Base-by-base conservation (phyloP, 2,329 filamentous ascomycete genomes). In the Davidsoniella neocaledoniae region DNA sequence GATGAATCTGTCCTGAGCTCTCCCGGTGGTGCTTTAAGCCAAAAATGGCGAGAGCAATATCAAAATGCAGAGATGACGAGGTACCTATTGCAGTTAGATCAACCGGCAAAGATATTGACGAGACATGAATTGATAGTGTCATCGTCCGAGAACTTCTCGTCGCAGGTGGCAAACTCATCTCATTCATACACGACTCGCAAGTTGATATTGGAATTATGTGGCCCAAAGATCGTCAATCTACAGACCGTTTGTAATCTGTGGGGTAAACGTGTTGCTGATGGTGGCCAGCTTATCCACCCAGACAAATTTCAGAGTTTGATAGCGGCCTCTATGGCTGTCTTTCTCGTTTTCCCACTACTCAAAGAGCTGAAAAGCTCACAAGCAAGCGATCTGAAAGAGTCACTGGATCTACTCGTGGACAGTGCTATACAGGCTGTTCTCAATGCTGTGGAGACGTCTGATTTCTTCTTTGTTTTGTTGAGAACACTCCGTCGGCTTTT, bases 81-180 rank as follows among this genome's bases (percentile, higher is more conserved):
- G 43, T 81, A 80, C 54, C 64, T 79, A 4, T 63, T 81, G 2
- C 65, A 79, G 1, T 62, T 79, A 9, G 65, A 70, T 1, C 61
- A 64, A 25, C 38, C 56, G 4, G 25, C 16, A 16, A n/a, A 48
- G 12, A 26, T 14, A 53, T 57, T n/a, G 49, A 51, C 26, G 7
- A 38, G 43, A 23, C 43, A 49, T n/a, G 16, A 37, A 8, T 21
- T 44, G 5, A 42, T 37, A 17, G 36, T 16, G 12, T 25, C 17
- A 6, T 21, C 25, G 8, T 50, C 44, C 2, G 23, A 39, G 17
- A 44, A 17, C 10, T 46, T 37, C 6, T 29, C 44, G 8, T 43
- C 43, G 5, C 50, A 51, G n/a, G 41, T 57, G 14, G 57, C 62
- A 4, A 63, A 68, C 53, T 48, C 58, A 1, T 60, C 55, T 43